Evolutionary conservation across 805 yeast genomes (phyloP), one percentile per base, ranked within the genome.

Genomic region (Kuraishia capsulata): DNA sequence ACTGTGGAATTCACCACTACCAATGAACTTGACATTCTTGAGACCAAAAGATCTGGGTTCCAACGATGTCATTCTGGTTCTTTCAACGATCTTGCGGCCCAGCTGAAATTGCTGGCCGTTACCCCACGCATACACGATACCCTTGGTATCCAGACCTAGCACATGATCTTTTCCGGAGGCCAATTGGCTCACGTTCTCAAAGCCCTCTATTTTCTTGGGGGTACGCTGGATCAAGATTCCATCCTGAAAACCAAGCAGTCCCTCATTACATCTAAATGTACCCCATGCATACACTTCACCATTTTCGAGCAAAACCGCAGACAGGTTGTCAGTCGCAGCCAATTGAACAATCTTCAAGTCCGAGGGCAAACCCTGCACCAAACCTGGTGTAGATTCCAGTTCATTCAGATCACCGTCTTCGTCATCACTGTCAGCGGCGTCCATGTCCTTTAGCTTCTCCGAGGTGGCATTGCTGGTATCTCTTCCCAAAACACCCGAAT

Each of bases 261-360:
- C 98, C 61, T 92, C 97, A 50, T 85, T 85, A 56, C 88, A 79
- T 62, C 92, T 81, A 64, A 92, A 92, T 17, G 96, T 85, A 29
- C 99, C 99, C 97, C 98, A 92, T 1, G 97, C 94, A 58, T 80
- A 92, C 8, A 94, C 88, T 30, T 83, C 86, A 28, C 98, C 97
- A 39, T 76, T 78, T 35, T 75, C 81, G 30, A 80, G 73, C 41
- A 92, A 61, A 2, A 78, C 86, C 14, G 90, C 89, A 30, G 95
- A 83, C 43, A 90, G 63, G 52, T 88, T 90, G 57, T 92, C 98
- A 8, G 97, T 83, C 3, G 97, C 97, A 13, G 87, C 88, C 30
- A 90, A 57, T 54, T 82, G 92, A 18, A 85, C 84, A 37, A 90
- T 76, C 39, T 71, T 74, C 14, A 63, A 54, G 36, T 68, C 72